A percentile compares a stretch with the other conserved stretches of the same genome.
These are phyloP conservation scores for Dalbergia oliveri DNA, from an alignment of 306 rosid genomes.

Conservation along the genomic window DNA sequence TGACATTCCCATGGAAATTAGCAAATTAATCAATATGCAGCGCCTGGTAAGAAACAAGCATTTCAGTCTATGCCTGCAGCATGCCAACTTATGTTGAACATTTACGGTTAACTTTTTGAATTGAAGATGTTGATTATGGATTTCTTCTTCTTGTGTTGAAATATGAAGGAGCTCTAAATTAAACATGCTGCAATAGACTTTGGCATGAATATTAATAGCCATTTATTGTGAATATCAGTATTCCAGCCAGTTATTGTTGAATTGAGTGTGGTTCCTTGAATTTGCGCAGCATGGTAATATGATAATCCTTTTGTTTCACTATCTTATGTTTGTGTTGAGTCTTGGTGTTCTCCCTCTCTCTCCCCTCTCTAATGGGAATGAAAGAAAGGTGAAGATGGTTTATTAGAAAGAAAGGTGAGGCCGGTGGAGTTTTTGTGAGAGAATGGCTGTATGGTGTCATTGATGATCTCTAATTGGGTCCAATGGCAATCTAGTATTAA, in stretches of 20 bases:
- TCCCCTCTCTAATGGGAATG: neutral
- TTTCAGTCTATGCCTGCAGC: slow-evolving; percentile 36
- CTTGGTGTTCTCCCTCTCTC: neutral
- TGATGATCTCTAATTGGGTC: neutral
- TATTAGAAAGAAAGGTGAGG: neutral
- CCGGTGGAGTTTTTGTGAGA: neutral
- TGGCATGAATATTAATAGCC: slow-evolving; percentile 9
- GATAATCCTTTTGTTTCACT: neutral
- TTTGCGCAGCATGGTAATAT: neutral
- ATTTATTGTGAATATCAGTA: slow-evolving; percentile 10
- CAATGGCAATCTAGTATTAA: neutral
- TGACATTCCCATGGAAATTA: slow-evolving; percentile 80
- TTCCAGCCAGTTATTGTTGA: slow-evolving; percentile 20
- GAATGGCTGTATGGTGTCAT: neutral
- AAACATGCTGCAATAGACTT: slow-evolving; percentile 15
- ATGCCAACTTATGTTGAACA: slow-evolving; percentile 14
- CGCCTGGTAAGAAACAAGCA: slow-evolving; percentile 68
- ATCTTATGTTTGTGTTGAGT: neutral
- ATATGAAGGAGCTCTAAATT: neutral
- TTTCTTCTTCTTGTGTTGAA: slow-evolving; percentile 1
- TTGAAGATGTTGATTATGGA: neutral
- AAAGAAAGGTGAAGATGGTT: too few species aligned
- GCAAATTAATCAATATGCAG: slow-evolving; percentile 83
- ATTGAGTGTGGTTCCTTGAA: slow-evolving; percentile 30
- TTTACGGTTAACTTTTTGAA: neutral